These are phyloP conservation scores for Microdochium paspali DNA, from an alignment of 2,329 filamentous ascomycete genomes.

Conservation along the genomic window DNA sequence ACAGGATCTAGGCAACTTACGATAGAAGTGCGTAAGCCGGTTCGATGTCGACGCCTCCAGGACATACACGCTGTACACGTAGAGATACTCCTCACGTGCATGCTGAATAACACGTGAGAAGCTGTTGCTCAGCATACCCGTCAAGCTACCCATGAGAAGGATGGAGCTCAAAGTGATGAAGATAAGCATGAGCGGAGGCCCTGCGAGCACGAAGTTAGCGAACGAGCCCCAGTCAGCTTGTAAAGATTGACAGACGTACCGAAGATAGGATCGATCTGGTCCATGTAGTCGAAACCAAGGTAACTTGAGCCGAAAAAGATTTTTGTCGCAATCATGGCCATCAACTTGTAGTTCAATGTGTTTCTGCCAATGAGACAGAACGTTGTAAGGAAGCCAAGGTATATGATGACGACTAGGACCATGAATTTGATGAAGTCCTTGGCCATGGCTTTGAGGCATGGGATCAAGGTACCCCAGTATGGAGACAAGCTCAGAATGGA, in stretches of 20 bases:
- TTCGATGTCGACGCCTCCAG: constrained; percentile 60
- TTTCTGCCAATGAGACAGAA: constrained; percentile 72
- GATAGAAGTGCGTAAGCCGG: constrained; percentile 60
- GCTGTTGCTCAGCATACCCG: constrained; percentile 69
- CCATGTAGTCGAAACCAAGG: constrained; percentile 63
- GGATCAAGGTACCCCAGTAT: constrained; percentile 85
- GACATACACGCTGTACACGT: constrained; percentile 61
- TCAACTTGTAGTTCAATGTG: constrained; percentile 51
- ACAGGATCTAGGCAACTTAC: constrained; percentile 11
- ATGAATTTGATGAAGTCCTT: constrained; percentile 74
- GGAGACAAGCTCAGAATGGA: constrained; percentile 79
- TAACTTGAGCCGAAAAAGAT: constrained; percentile 74
- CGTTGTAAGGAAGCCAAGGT: constrained; percentile 82
- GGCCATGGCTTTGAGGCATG: constrained; percentile 88
- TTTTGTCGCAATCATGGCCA: constrained; percentile 70
- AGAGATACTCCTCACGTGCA: constrained; percentile 67
- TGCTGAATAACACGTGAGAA: constrained; percentile 56
- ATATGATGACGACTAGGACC: constrained; percentile 71
- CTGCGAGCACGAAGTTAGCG: constrained; percentile 5
- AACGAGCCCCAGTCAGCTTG: not conserved
- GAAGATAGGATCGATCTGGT: constrained; percentile 47
- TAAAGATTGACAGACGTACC: constrained; percentile 14
- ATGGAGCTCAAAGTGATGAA: constrained; percentile 74
- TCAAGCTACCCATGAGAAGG: constrained; percentile 68
- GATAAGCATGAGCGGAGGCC: constrained; percentile 56